Evolutionary conservation across 345 rosid genomes (phyloP), one percentile per base, ranked within the genome.

Genomic region (Draba incana): DNA sequence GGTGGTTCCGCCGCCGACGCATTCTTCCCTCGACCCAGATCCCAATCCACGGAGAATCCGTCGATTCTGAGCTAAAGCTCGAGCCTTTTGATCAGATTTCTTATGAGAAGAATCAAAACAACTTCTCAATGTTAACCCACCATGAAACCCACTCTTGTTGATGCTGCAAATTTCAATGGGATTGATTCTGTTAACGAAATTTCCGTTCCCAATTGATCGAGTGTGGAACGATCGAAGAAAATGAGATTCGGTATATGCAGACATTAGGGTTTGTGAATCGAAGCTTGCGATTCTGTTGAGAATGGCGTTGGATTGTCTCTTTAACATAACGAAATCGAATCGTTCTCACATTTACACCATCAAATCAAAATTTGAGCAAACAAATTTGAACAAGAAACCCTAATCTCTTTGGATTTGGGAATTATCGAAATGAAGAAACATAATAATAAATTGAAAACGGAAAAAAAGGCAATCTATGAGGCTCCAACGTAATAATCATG

Each of bases 241-340:
- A 50, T 73, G 37, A 5, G 72, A 61, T 57, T 81, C 75, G 48
- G 51, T 35, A 47, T 11, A 59, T 5, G 70, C 23, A 66, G 81
- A 76, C 85, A 82, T 81, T 52, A 72, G 70, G 70, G 68, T 10
- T 38, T 46, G 75, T 5, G 77, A 53, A 65, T 62, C 69, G 77
- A 72, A 70, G 68, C 54, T 44, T 43, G 58, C 49, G 51, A 83
- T 73, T 76, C 57, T 80, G n/a, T 12, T 27, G 57, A 79, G 76
- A 30, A 70, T 49, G 37, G 74, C 60, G 69, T 54, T 27, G 23
- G 65, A 68, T 31, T 64, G 81, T 66, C 68, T 79, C 76, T 57
- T 81, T 58, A 80, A 84, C 87, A 84, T 78, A 79, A 79, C 86
- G 87, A 57, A 28, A 82, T 37, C 45, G 53, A 20, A 20, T 20